These are phyloP conservation scores for Coemansia sp. DNA, from an alignment of 192 early-diverging fungal species.

Conservation along the genomic window DNA sequence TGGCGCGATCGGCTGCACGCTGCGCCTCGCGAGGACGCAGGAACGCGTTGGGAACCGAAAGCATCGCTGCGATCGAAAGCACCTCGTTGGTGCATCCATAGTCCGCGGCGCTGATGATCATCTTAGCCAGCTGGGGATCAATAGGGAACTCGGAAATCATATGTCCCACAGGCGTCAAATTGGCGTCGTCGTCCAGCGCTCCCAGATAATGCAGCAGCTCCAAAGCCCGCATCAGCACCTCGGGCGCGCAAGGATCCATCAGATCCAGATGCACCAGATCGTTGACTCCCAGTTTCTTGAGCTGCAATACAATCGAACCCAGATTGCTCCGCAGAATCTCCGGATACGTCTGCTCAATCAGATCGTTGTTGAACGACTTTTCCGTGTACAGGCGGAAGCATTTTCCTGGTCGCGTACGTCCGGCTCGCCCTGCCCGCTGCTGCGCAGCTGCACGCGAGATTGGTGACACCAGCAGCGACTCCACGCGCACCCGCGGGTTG, in stretches of 20 bases:
- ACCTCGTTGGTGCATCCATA: slow-evolving; percentile 93
- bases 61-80: slow-evolving; percentile 91
- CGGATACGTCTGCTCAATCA: slow-evolving; percentile 97
- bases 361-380: slow-evolving; percentile 87
- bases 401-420: slow-evolving; percentile 96
- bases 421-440: slow-evolving; percentile 97
- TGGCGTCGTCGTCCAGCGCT: slow-evolving; percentile 92
- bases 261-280: slow-evolving; percentile 99
- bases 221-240: slow-evolving; percentile 96
- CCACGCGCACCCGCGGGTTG: slow-evolving; percentile 95
- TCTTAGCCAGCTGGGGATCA: slow-evolving; percentile 93
- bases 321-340: slow-evolving; percentile 98
- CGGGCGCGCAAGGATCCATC: slow-evolving; percentile 98
- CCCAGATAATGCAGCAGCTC: slow-evolving; percentile 94
- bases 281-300: slow-evolving; percentile 96
- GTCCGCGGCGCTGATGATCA: slow-evolving; percentile 82
- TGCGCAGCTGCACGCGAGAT: slow-evolving; percentile 94
- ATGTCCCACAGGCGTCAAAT: slow-evolving; percentile 80
- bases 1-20: slow-evolving; percentile 86
- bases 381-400: slow-evolving; percentile 98
- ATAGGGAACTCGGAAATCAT: slow-evolving; percentile 96
- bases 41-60: slow-evolving; percentile 88
- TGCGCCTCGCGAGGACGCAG: slow-evolving; percentile 88
- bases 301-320: slow-evolving; percentile 92
- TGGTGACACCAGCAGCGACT: slow-evolving; percentile 91